A percentile compares a stretch with the other conserved stretches of the same genome.
These are phyloP conservation scores for Thymus quinquecostatus DNA, from an alignment of 257 asterid species.

Conservation along the genomic window DNA sequence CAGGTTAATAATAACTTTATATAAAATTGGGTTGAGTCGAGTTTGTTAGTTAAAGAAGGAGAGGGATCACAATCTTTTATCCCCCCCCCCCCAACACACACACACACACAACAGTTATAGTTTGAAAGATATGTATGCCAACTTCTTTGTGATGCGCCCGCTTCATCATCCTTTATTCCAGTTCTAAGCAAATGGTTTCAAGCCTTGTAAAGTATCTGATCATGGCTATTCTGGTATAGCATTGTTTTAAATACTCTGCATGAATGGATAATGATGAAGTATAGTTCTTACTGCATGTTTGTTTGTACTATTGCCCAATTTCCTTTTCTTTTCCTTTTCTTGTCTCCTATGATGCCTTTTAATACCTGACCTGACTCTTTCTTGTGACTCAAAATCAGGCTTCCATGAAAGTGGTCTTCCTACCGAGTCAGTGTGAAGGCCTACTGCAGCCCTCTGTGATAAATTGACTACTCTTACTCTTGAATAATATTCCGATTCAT, in stretches of 20 bases:
- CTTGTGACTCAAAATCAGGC: not conserved
- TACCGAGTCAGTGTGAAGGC: conserved; percentile 13
- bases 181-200: no score
- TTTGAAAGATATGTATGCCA: not conserved
- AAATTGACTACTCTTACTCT: conserved; percentile 12
- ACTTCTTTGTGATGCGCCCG: not conserved
- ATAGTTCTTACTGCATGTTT: not conserved
- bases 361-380: conserved; percentile 19
- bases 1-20: not conserved
- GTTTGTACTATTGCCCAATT: not conserved
- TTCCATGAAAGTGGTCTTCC: conserved; percentile 4
- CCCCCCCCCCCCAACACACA: no score
- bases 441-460: conserved; percentile 12
- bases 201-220: not conserved
- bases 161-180: no score
- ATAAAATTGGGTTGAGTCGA: not conserved
- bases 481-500: conserved; percentile 11
- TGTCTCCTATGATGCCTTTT: conserved; percentile 6
- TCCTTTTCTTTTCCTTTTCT: not conserved
- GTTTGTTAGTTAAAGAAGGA: no score
- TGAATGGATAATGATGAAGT: not conserved
- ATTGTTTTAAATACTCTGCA: conserved; percentile 1
- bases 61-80: not conserved
- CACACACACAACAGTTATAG: not conserved
- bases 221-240: not conserved